Percentiles rank a stretch among this genome's conserved stretches.
Evolutionary conservation across 176 grass and related monocot genomes (phyloP).

Genomic region (Aegilops tauschii): DNA sequence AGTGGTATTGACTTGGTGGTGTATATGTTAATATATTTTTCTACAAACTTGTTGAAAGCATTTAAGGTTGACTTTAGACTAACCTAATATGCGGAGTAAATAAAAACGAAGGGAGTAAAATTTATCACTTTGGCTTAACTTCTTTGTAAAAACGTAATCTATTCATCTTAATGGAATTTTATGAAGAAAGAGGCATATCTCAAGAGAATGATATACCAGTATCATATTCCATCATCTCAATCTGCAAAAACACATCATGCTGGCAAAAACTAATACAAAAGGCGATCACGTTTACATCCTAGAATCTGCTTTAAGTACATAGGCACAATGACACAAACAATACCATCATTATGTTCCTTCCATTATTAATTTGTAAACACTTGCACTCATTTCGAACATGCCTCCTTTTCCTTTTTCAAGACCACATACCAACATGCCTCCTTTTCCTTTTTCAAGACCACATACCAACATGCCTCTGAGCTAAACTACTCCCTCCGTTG

Average conservation of each 20-base stretch:
- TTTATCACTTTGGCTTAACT: background rate
- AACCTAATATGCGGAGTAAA: too few species aligned
- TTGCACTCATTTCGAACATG: too few species aligned
- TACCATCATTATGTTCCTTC: background rate
- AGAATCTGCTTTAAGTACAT: background rate
- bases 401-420: too few species aligned
- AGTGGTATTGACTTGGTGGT: too few species aligned
- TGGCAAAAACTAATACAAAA: background rate
- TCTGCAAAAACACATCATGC: background rate
- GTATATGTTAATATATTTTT: too few species aligned
- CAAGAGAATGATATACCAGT: background rate
- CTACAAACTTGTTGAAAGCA: too few species aligned
- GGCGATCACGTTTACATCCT: background rate
- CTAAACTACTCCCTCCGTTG: too few species aligned
- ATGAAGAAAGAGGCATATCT: background rate
- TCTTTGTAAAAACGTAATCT: background rate
- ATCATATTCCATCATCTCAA: background rate
- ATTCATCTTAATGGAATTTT: background rate
- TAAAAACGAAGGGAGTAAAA: too few species aligned
- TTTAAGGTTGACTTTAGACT: too few species aligned
- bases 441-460: too few species aligned
- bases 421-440: too few species aligned
- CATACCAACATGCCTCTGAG: too few species aligned
- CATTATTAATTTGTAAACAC: background rate
- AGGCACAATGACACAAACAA: background rate